Conservation (phyloP, 2,329 filamentous ascomycete genomes). For the Geosmithia morbida region DNA sequence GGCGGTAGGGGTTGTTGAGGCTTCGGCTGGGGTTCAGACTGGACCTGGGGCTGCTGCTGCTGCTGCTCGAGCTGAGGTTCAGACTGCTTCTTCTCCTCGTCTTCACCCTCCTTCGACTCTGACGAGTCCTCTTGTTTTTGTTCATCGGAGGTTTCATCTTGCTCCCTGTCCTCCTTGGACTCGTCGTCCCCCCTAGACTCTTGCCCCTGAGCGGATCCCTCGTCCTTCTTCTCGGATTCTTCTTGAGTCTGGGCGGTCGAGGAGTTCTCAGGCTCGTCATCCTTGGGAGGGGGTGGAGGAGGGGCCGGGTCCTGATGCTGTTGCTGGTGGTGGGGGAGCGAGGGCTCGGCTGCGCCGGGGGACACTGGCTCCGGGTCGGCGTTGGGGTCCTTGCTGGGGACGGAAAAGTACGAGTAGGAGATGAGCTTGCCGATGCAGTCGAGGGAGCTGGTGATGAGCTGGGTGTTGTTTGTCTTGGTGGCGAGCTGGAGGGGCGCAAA, state of each 20-base stretch:
- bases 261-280: background rate
- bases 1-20: constrained; percentile 15
- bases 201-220: background rate
- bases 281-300: too few relatives aligned
- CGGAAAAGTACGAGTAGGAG: constrained; percentile 95
- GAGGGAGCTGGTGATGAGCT: constrained; percentile 76
- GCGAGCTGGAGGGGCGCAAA: constrained; percentile 86
- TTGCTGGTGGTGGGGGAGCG: background rate
- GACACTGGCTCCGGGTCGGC: constrained; percentile 7
- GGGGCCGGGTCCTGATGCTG: background rate
- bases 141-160: background rate
- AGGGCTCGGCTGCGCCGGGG: background rate
- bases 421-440: constrained; percentile 99
- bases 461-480: constrained; percentile 71
- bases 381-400: constrained; percentile 34
- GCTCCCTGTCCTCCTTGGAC: background rate
- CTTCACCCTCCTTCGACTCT: background rate
- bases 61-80: background rate
- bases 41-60: too few relatives aligned
- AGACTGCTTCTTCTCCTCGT: background rate
- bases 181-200: background rate
- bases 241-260: background rate
- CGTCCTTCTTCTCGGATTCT: background rate
- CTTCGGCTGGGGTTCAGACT: background rate
- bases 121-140: background rate